phyloP scores from a whole-genome alignment of 345 rosid species.

The Camelina neglecta region DNA sequence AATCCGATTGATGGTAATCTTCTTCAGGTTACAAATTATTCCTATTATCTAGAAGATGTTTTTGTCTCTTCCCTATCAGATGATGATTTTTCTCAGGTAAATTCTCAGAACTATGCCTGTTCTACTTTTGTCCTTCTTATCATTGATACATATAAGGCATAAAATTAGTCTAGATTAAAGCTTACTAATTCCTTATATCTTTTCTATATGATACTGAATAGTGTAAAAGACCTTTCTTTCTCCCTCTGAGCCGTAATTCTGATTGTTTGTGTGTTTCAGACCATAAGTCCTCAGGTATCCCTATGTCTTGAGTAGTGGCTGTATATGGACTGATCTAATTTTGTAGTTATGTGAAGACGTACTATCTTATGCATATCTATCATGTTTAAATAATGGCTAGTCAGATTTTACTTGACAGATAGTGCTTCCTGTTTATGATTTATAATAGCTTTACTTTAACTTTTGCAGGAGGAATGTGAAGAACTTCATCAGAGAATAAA shows the following conservation, averaged over 20 bases:
- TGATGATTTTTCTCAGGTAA: slow-evolving; percentile 77
- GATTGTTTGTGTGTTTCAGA: not conserved
- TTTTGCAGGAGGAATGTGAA: slow-evolving; percentile 79
- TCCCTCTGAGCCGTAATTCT: no score
- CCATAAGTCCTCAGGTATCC: not conserved
- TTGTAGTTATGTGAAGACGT: slow-evolving; percentile 10
- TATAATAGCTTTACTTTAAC: slow-evolving; percentile 34
- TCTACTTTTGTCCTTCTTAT: slow-evolving; percentile 3
- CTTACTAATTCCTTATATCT: no score
- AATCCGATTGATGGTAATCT: slow-evolving; percentile 47
- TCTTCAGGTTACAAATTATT: slow-evolving; percentile 62
- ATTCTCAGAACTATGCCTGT: not conserved
- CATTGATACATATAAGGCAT: not conserved
- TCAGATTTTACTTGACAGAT: slow-evolving; percentile 5
- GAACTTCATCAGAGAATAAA: slow-evolving; percentile 64
- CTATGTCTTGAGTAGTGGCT: slow-evolving; percentile 8
- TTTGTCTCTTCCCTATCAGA: slow-evolving; percentile 61
- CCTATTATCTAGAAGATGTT: slow-evolving; percentile 49
- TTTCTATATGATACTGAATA: no score
- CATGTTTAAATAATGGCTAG: not conserved
- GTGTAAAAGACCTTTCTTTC: no score
- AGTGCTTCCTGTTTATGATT: not conserved
- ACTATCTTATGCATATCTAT: not conserved
- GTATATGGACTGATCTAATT: not conserved
- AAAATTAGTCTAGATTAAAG: slow-evolving; percentile 45